Base-by-base conservation (phyloP, 148 eudicot genomes). In the Spergularia bocconei region DNA sequence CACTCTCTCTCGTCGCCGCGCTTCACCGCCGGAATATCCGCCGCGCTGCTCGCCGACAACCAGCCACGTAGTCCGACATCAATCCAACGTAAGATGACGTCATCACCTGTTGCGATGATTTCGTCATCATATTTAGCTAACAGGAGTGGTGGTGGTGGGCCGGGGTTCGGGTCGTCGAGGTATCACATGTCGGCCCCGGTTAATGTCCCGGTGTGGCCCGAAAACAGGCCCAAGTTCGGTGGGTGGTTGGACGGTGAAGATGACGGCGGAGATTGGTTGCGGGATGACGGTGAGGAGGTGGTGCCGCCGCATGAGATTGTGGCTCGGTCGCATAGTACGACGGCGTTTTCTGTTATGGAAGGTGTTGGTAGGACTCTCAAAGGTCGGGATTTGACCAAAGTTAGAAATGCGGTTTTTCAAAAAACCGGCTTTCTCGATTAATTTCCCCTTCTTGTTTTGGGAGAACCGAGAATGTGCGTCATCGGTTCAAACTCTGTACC, bases 241-340 rank as follows among this genome's bases (percentile, higher is more conserved):
- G 70, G 9, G 25, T 36, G 14, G 64, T 11, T 82, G 73, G 80
- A 84, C 69, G 84, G 36, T 29, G 36, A 78, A 38, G 85, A 55
- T 7, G 86, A 76, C 55, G 87, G 55, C 14, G 86, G 74, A n/a
- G 84, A 78, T 47, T 78, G 21, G 20, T 16, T n/a, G 16, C 48
- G 9, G 48, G 52, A 70, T 0, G 79, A 52, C 6, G 89, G 73
- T 11, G 86, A 64, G 14, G 86, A 82, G 69, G 87, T 91, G 88
- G 83, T 91, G 55, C 96, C 92, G 71, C 96, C 96, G 25, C 96
- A 91, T 80, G 91, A 82, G 88, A 88, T 88, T 9, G 91, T 88
- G 53, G 92, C 96, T 13, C 75, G 89, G 81, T 88, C 96, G 72
- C 84, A 83, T 39, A 75, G 76, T 54, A 70, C 57, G 77, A 87